Base-by-base conservation (phyloP, 495 filamentous ascomycete genomes). In the Lasiosphaeria miniovina region DNA sequence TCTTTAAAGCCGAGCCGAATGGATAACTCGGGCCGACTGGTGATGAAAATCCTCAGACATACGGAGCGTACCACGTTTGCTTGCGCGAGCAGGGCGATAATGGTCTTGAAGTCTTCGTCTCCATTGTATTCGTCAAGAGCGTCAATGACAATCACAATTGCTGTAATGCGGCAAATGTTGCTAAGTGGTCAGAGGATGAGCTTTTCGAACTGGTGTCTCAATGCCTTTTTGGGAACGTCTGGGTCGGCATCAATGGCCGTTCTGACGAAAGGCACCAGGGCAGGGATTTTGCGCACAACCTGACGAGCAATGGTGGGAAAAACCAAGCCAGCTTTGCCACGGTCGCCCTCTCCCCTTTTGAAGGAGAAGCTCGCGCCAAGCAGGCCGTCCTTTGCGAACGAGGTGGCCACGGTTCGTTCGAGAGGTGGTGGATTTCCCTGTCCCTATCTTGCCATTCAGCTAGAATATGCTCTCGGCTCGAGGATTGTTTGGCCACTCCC, bases 81-180 rank as follows among this genome's bases (percentile, higher is more conserved):
- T 15, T 53, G 54, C 17, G 71, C 54, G 1, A 81, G 59, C 2
- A 81, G 57, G 5, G 54, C 58, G 35, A 85, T 66, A 36, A 83
- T 70, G 10, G 35, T 55, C 63, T 57, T 59, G 0, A 79, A 58
- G 56, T 80, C 72, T 15, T 72, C 40, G 15, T 80, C 73, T 10
- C 63, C 36, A 3, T 76, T 75, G 59, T 77, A 84, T 61, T 85
- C 79, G 52, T 83, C 82, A 15, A 85, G 69, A 55, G 81, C 81
- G 60, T 85, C 81, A 34, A 85, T 67, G 24, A 83, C 71, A 12
- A 77, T 55, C 6, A 71, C 17, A 32, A 52, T 34, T 14, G 52
- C 57, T 11, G 46, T 24, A 17, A 17, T 17, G 46, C 6, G 6
- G 11, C 31, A 17, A 38, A 6, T 43, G 14, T 38, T 34, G 8